Base-by-base conservation (phyloP, 2,329 filamentous ascomycete genomes). In the Fusarium ramigenum region DNA sequence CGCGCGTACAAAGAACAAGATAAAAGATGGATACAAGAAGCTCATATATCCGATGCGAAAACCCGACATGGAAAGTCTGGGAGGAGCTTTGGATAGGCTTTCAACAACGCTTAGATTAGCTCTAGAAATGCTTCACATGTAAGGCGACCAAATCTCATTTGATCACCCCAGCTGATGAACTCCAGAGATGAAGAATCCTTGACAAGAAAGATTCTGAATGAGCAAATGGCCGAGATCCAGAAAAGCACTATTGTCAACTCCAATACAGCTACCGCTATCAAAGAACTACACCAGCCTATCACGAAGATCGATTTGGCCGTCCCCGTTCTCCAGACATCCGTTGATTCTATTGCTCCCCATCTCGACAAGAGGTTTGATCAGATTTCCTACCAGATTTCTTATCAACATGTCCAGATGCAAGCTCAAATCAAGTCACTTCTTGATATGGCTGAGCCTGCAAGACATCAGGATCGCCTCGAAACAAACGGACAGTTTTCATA, bases 91-190 rank as follows among this genome's bases (percentile, higher is more conserved):
- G 28, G 2, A n/a, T 4, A 18, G 2, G 21, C 46, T 49, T 18
- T 32, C 46, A 12, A 18, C 28, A 7, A 9, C 28, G 1, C 46
- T 49, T 5, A 7, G 0, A 11, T 4, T 49, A 4, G 28, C 28
- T 7, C 3, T 32, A 9, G 46, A 15, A 18, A 32, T 32, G 5
- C 46, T 49, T n/a, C 46, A 49, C 2, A 10, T 49, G 28, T 30
- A 30, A 6, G 14, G 3, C 3, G 4, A 5, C 19, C 7, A 5
- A 30, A 7, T 28, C 12, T 5, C 4, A 9, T 12, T n/a, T 2
- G 2, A 30, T n/a, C 4, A 8, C 21, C 0, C 3, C 0, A 2
- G 28, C 21, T 49, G 1, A 49, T 4, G 2, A 49, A 18, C 5
- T 0, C 4, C 10, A 49, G 46, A 12, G 46, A 30, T 1, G 9